phyloP scores from a whole-genome alignment of 2,329 filamentous ascomycete genomes.

The Zasmidium cellare region DNA sequence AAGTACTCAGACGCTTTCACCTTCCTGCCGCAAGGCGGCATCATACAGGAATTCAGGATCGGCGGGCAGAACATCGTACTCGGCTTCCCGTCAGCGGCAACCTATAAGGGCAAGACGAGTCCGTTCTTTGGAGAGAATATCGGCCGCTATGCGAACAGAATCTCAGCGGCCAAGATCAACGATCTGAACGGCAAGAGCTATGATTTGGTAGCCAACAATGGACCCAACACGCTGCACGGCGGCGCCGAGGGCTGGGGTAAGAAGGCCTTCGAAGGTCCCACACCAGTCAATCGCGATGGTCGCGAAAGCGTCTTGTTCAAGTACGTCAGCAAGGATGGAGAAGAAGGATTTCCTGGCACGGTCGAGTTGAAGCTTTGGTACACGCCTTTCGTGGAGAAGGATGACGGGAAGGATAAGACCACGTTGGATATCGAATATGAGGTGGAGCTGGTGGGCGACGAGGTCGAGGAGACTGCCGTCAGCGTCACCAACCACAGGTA shows the following conservation, averaged over 20 bases:
- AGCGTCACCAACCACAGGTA: constrained; percentile 96
- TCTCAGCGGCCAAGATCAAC: constrained; percentile 69
- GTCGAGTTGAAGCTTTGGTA: constrained; percentile 79
- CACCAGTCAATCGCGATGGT: constrained; percentile 52
- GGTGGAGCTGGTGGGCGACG: constrained; percentile 70
- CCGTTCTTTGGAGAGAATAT: constrained; percentile 93
- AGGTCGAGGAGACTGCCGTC: constrained; percentile 83
- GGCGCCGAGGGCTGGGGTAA: constrained; percentile 75
- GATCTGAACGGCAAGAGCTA: constrained; percentile 72
- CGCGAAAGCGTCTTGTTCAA: constrained; percentile 48
- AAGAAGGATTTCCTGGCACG: constrained; percentile 87
- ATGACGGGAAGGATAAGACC: constrained; percentile 61
- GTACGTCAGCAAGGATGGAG: constrained; percentile 71
- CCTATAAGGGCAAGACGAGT: constrained; percentile 73
- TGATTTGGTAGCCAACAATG: constrained; percentile 72
- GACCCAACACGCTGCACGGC: constrained; percentile 63
- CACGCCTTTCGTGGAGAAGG: constrained; percentile 67
- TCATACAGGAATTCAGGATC: constrained; percentile 78
- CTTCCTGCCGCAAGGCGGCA: constrained; percentile 74
- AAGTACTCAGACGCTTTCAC: constrained; percentile 47
- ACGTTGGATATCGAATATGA: constrained; percentile 88
- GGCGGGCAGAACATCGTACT: constrained; percentile 84
- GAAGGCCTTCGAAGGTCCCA: constrained; percentile 72
- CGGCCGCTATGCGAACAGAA: constrained; percentile 78
- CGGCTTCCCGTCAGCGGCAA: constrained; percentile 72